phyloP scores from a whole-genome alignment of 2,329 filamentous ascomycete genomes.

The Calonectria fujianensis region DNA sequence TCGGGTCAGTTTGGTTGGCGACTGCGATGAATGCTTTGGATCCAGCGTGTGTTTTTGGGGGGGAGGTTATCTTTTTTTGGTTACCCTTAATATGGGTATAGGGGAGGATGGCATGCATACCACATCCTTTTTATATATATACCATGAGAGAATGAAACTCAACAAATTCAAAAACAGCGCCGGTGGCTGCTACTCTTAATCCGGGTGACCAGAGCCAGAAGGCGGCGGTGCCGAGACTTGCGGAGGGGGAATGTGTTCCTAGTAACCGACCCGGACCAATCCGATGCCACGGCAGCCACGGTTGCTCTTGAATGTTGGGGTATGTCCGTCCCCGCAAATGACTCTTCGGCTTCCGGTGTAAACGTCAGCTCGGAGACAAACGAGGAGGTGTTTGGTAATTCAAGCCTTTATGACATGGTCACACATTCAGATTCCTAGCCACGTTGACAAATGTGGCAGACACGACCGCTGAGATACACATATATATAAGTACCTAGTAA shows the following conservation, averaged over 20 bases:
- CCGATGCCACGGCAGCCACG: background rate
- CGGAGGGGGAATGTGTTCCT: background rate
- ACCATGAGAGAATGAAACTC: slow-evolving; percentile 46
- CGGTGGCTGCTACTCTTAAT: background rate
- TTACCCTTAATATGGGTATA: slow-evolving; percentile 22
- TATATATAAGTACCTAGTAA: background rate
- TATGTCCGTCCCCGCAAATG: slow-evolving; percentile 7
- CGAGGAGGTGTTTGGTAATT: background rate
- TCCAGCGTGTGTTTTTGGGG: slow-evolving; percentile 11
- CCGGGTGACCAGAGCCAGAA: slow-evolving; percentile 8
- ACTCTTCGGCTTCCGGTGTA: slow-evolving; percentile 26
- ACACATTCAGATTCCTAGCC: slow-evolving; percentile 12
- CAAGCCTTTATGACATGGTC: background rate
- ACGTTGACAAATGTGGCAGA: slow-evolving; percentile 1
- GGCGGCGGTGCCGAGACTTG: slow-evolving; percentile 26
- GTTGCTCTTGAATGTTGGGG: slow-evolving; percentile 2
- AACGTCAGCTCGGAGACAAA: background rate
- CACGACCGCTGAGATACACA: background rate
- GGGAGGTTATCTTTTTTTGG: slow-evolving; percentile 21
- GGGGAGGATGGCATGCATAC: slow-evolving; percentile 23
- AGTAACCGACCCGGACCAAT: slow-evolving; percentile 23
- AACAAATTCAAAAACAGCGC: slow-evolving; percentile 28
- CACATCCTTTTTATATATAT: slow-evolving; percentile 26
- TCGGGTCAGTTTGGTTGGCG: slow-evolving; percentile 41
- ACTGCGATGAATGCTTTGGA: slow-evolving; percentile 32